Evolutionary conservation across 768 basidiomycete genomes (phyloP).

Genomic region (Mycena maculata): DNA sequence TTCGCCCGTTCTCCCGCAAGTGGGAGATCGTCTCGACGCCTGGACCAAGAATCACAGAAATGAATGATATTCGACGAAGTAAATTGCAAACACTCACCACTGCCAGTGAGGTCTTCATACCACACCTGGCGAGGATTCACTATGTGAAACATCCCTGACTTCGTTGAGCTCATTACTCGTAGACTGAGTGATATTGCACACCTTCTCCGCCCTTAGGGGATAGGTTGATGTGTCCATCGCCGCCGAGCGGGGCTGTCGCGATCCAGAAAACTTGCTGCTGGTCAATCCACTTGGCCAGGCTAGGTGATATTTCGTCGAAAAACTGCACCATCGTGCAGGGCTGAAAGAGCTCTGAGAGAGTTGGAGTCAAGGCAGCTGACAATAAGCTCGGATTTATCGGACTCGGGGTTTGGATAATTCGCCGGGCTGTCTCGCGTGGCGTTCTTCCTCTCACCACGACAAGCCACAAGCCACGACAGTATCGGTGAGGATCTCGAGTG

Average conservation of each 20-base stretch:
- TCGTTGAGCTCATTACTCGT: not conserved
- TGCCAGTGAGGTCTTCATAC: slow-evolving; percentile 82
- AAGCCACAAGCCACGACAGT: too few relatives aligned
- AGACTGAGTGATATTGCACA: not conserved
- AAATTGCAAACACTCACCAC: slow-evolving; percentile 56
- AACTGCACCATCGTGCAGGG: slow-evolving; percentile 62
- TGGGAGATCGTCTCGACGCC: slow-evolving; percentile 71
- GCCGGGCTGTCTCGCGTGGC: too few relatives aligned
- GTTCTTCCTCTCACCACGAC: too few relatives aligned
- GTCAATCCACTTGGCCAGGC: slow-evolving; percentile 65
- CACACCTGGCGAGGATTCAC: slow-evolving; percentile 65
- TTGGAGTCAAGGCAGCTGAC: not conserved
- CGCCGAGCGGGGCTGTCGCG: slow-evolving; percentile 68
- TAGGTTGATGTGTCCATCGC: slow-evolving; percentile 71
- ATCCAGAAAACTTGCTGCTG: slow-evolving; percentile 81
- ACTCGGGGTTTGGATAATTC: too few relatives aligned
- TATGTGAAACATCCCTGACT: slow-evolving; percentile 65
- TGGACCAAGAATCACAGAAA: slow-evolving; percentile 31
- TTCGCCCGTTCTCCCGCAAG: slow-evolving; percentile 69
- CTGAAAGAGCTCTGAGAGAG: not conserved
- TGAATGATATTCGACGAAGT: not conserved
- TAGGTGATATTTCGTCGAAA: slow-evolving; percentile 65
- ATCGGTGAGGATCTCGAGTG: too few relatives aligned
- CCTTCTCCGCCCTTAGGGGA: slow-evolving; percentile 72
- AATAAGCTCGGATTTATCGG: not conserved